Conservation (phyloP, 2,329 filamentous ascomycete species). For the Alternaria atra region DNA sequence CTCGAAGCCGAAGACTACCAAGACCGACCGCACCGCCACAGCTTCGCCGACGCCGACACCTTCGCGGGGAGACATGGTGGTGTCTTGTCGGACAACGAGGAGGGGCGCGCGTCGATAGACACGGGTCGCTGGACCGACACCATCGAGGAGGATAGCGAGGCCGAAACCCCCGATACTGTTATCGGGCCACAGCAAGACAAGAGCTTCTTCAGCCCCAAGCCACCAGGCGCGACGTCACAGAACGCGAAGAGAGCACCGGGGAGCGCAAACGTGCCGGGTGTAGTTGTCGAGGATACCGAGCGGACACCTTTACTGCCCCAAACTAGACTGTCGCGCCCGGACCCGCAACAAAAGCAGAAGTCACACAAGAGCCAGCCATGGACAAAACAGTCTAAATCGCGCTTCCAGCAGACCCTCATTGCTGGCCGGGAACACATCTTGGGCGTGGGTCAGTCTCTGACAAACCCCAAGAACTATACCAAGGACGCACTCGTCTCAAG, state of each 20-base stretch:
- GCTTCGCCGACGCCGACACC: conserved; percentile 38
- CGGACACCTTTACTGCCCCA: conserved; percentile 52
- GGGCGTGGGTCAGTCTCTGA: conserved; percentile 45
- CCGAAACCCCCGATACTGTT: conserved; percentile 58
- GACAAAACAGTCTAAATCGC: conserved; percentile 35
- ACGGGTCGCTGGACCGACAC: conserved; percentile 57
- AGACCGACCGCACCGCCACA: conserved; percentile 32
- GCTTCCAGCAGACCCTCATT: conserved; percentile 28
- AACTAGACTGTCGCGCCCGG: conserved; percentile 38
- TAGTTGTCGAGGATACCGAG: conserved; percentile 45
- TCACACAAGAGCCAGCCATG: conserved; percentile 10
- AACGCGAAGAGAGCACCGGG: conserved; percentile 6
- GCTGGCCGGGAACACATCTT: conserved; percentile 33
- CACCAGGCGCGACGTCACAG: conserved; percentile 8
- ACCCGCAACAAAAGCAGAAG: conserved; percentile 28
- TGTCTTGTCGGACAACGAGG: conserved; percentile 29
- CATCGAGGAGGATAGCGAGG: conserved; percentile 70
- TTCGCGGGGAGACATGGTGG: conserved; percentile 23
- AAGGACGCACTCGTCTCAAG: conserved; percentile 69
- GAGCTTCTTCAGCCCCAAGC: conserved; percentile 37
- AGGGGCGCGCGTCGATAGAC: conserved; percentile 40
- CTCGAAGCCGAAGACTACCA: conserved; percentile 58
- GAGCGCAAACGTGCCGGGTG: conserved; percentile 23
- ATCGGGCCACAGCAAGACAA: conserved; percentile 29
- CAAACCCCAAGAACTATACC: conserved; percentile 78